Conservation (phyloP, 1,284 basidiomycete species). For the Ustilago bromivora region DNA sequence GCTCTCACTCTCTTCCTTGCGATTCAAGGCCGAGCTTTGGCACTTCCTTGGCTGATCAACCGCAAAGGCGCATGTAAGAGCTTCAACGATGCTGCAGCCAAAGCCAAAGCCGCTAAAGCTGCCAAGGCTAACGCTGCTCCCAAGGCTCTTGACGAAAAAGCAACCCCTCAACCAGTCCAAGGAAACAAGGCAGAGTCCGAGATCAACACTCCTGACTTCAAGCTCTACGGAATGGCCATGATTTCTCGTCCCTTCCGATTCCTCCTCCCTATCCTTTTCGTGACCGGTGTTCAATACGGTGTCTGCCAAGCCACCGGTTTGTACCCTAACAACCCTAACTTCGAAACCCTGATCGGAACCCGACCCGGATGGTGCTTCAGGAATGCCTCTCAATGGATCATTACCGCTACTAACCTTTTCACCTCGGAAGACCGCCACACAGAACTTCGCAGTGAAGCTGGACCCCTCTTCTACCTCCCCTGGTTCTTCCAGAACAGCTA, state of each 20-base stretch:
- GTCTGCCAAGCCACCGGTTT: slow-evolving; percentile 36
- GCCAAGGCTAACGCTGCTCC: slow-evolving; percentile 29
- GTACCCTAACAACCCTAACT: slow-evolving; percentile 36
- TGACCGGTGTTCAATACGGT: slow-evolving; percentile 50
- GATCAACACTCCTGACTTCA: slow-evolving; percentile 41
- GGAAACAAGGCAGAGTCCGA: slow-evolving; percentile 9
- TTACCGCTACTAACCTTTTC: slow-evolving; percentile 46
- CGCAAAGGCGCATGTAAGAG: slow-evolving; percentile 30
- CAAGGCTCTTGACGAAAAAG: slow-evolving; percentile 38
- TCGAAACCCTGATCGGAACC: slow-evolving; percentile 32
- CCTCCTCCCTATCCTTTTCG: slow-evolving; percentile 43
- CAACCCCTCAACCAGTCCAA: slow-evolving; percentile 6
- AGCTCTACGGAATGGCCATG: slow-evolving; percentile 51
- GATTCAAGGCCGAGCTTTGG: slow-evolving; percentile 38
- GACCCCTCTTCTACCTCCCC: slow-evolving; percentile 39
- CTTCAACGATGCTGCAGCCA: slow-evolving; percentile 35
- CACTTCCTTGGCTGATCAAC: slow-evolving; percentile 43
- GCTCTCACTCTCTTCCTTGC: slow-evolving; percentile 49
- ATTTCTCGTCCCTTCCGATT: slow-evolving; percentile 50
- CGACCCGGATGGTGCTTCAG: slow-evolving; percentile 44
- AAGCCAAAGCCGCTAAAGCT: slow-evolving; percentile 34
- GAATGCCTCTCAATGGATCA: slow-evolving; percentile 41
- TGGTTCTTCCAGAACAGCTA: slow-evolving; percentile 56
- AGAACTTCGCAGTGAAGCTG: slow-evolving; percentile 25
- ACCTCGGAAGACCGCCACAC: slow-evolving; percentile 35